Evolutionary conservation across 768 basidiomycete genomes (phyloP).

Genomic region (Tricholomella constricta): DNA sequence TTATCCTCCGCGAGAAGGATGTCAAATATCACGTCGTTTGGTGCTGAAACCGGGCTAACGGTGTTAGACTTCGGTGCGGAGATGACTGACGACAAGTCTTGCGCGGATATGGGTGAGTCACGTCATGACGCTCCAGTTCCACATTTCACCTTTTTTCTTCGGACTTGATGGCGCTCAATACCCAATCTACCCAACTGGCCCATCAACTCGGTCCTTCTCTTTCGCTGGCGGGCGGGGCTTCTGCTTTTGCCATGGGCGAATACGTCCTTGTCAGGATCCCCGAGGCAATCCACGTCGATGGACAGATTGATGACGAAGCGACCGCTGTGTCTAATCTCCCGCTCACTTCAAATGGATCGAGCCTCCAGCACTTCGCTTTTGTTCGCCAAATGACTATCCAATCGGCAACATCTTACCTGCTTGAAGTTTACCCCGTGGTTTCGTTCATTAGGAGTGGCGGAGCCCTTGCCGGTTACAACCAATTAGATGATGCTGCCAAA

Average conservation of each 20-base stretch:
- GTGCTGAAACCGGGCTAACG: too few species aligned
- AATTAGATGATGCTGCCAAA: slow-evolving; percentile 3
- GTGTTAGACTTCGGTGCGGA: too few species aligned
- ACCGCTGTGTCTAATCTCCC: neutral
- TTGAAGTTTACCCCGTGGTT: slow-evolving; percentile 15
- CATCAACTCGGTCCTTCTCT: slow-evolving; percentile 10
- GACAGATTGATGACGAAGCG: neutral
- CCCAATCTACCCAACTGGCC: too few species aligned
- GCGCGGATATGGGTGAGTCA: too few species aligned
- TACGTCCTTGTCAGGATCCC: neutral
- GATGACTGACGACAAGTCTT: too few species aligned
- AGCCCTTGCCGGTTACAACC: slow-evolving; percentile 10
- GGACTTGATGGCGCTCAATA: too few species aligned
- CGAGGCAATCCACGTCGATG: neutral
- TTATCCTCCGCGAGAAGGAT: too few species aligned
- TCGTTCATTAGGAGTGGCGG: slow-evolving; percentile 6
- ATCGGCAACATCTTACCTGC: neutral
- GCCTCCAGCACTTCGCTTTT: slow-evolving; percentile 13
- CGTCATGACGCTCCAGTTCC: too few species aligned
- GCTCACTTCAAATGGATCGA: slow-evolving; percentile 12
- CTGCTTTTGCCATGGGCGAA: neutral
- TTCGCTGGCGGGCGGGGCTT: slow-evolving; percentile 2
- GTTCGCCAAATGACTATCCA: neutral
- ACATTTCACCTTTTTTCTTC: too few species aligned
- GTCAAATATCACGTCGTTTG: too few species aligned